These are phyloP conservation scores for Fusarium tjaetaba DNA, from an alignment of 2,329 filamentous ascomycete genomes.

Conservation along the genomic window DNA sequence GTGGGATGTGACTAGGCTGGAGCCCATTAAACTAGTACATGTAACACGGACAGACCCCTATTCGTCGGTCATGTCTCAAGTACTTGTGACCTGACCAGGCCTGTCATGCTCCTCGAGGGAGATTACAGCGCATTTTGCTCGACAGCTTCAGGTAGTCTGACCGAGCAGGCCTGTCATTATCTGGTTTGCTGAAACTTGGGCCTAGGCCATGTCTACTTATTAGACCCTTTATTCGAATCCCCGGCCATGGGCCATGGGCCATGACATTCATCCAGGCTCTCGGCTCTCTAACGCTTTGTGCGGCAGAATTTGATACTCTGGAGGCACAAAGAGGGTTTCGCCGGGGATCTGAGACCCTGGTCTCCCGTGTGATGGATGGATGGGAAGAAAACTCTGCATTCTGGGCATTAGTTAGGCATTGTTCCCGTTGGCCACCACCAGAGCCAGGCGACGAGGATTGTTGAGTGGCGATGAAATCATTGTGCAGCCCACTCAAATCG, in stretches of 20 bases:
- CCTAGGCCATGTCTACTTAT: conserved; percentile 4
- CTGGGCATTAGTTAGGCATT: conserved; percentile 24
- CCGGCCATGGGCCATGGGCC: conserved; percentile 18
- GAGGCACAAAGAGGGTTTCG: conserved; percentile 30
- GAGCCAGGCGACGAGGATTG: background rate
- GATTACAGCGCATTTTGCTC: conserved; percentile 36
- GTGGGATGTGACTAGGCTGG: conserved; percentile 21
- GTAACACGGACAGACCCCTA: conserved; percentile 18
- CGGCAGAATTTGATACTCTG: conserved; percentile 25
- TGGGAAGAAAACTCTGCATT: conserved; percentile 33
- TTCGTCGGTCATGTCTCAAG: conserved; percentile 21
- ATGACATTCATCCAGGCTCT: conserved; percentile 8
- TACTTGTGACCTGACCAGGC: conserved; percentile 35
- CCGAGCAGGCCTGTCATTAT: conserved; percentile 30
- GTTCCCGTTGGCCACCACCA: conserved; percentile 3
- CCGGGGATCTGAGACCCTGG: conserved; percentile 21
- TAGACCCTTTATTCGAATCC: conserved; percentile 21
- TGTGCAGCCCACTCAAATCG: conserved; percentile 8
- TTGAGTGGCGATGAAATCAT: conserved; percentile 33
- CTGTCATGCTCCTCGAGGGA: conserved; percentile 26
- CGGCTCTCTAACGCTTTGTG: conserved; percentile 11
- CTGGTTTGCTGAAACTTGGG: conserved; percentile 26
- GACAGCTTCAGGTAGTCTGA: conserved; percentile 33
- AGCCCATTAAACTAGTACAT: conserved; percentile 32
- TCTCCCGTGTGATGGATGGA: conserved; percentile 18